Evolutionary conservation across 495 filamentous ascomycete species (phyloP), one percentile per base, ranked within the genome.

Genomic region (Annulohypoxylon bovei): DNA sequence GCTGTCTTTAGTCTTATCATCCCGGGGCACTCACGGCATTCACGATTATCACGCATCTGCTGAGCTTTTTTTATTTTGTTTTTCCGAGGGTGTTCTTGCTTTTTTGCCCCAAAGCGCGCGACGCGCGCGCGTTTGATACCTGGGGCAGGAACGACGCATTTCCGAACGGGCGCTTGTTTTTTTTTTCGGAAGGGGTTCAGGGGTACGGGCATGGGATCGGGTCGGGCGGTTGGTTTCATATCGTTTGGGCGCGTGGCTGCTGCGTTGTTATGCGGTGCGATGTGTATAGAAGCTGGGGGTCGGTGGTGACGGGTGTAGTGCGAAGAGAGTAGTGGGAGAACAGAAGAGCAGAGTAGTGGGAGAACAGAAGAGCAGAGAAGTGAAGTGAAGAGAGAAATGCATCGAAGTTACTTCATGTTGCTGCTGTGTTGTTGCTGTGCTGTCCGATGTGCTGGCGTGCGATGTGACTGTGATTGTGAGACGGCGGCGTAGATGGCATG

Each of bases 101-200:
- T n/a, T n/a, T n/a, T n/a, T n/a, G n/a, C n/a, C n/a, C 25, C 7
- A 9, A 47, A 47, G 4, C 9, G 44, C 44, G 20, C 20, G 42
- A 32, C 22, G 22, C 44, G 9, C 20, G 37, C 22, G 22, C 20
- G 6, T 25, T 49, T 25, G 46, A 50, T 50, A 50, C 46, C 46
- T 27, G 23, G 46, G 16, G 46, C 46, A 23, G 46, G 46, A 50
- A 50, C 46, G 46, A 50, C n/a, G 46, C 46, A 50, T 50, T 28
- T 42, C 8, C 37, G 5, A 40, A 40, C 22, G 20, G 44, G 44
- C 44, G 44, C 46, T 49, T n/a, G n/a, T 42, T 18, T 20, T 42
- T 42, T 1, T n/a, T 20, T 16, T n/a, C n/a, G n/a, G 39, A 42
- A 3, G 39, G 39, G 39, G 39, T 42, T 27, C 4, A 3, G 46